phyloP scores from a whole-genome alignment of 805 yeast species.

The Isabelozyma pseudorhagii region DNA sequence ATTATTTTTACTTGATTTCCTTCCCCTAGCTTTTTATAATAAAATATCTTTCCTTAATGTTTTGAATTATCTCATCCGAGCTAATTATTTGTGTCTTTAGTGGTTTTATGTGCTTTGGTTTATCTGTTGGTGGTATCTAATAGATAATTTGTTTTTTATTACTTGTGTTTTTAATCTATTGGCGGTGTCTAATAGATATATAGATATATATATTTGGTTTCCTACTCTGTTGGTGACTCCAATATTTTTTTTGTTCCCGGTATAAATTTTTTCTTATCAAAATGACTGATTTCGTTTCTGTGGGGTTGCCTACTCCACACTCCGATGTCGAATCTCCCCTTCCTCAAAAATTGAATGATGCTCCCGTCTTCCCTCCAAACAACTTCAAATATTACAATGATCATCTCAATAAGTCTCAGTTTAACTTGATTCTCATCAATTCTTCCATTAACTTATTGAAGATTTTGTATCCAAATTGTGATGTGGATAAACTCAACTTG shows the following conservation, averaged over 20 bases:
- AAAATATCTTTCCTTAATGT: not conserved
- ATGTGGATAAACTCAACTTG: slow-evolving; percentile 12
- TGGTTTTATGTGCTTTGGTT: not conserved
- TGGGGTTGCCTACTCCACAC: not conserved
- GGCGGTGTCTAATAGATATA: not conserved
- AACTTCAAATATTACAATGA: slow-evolving; percentile 38
- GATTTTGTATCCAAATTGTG: slow-evolving; percentile 22
- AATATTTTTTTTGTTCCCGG: not conserved
- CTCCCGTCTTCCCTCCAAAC: slow-evolving; percentile 23
- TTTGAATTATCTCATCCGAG: not conserved
- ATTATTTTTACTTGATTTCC: not conserved
- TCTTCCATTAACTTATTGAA: slow-evolving; percentile 33
- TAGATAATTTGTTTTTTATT: too few relatives aligned
- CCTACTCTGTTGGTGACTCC: too few relatives aligned
- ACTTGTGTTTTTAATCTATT: too few relatives aligned
- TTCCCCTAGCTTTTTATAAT: not conserved
- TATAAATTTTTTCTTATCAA: too few relatives aligned
- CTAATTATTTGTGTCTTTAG: not conserved
- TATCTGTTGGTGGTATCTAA: not conserved
- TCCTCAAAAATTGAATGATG: not conserved
- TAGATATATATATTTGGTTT: not conserved
- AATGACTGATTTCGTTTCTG: not conserved
- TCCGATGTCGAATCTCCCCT: not conserved
- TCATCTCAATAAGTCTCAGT: slow-evolving; percentile 37
- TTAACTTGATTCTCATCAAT: slow-evolving; percentile 37